Percentiles rank a stretch among this genome's conserved stretches.
Conservation (phyloP, 2,329 filamentous ascomycete genomes). For the Parastagonospora nodorum region DNA sequence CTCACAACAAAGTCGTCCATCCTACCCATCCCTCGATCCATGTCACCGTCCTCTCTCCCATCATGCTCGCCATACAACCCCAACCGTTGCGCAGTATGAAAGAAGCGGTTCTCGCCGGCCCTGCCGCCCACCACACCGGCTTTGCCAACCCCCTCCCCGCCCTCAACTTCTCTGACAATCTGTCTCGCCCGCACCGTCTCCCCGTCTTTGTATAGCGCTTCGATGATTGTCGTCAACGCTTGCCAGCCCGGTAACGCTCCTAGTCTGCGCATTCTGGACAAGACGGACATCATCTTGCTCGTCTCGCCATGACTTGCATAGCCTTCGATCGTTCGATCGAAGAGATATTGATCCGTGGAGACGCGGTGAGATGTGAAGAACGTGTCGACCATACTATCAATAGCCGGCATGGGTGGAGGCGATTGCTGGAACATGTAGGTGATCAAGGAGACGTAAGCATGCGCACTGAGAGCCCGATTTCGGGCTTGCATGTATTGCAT, state of each 20-base stretch:
- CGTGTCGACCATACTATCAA: slow-evolving; percentile 63
- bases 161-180: slow-evolving; percentile 46
- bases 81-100: slow-evolving; percentile 8
- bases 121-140: slow-evolving; percentile 22
- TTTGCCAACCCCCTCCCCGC: slow-evolving; percentile 35
- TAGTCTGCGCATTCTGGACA: slow-evolving; percentile 46
- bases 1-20: not conserved
- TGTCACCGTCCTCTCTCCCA: slow-evolving; percentile 16
- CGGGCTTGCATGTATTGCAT: slow-evolving; percentile 65
- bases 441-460: slow-evolving; percentile 77
- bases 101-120: slow-evolving; percentile 24
- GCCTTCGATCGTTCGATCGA: slow-evolving; percentile 71
- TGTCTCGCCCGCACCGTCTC: slow-evolving; percentile 41
- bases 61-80: slow-evolving; percentile 9
- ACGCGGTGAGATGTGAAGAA: slow-evolving; percentile 42
- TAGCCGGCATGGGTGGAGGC: slow-evolving; percentile 64
- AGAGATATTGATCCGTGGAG: slow-evolving; percentile 63
- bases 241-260: slow-evolving; percentile 51
- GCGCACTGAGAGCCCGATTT: slow-evolving; percentile 60
- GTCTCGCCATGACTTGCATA: slow-evolving; percentile 63
- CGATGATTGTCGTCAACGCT: slow-evolving; percentile 46
- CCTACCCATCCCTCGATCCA: not conserved
- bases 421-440: slow-evolving; percentile 66
- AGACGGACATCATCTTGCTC: slow-evolving; percentile 49
- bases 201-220: slow-evolving; percentile 43